Conservation (phyloP, 176 grass and related monocot species). For the Paspalum vaginatum region DNA sequence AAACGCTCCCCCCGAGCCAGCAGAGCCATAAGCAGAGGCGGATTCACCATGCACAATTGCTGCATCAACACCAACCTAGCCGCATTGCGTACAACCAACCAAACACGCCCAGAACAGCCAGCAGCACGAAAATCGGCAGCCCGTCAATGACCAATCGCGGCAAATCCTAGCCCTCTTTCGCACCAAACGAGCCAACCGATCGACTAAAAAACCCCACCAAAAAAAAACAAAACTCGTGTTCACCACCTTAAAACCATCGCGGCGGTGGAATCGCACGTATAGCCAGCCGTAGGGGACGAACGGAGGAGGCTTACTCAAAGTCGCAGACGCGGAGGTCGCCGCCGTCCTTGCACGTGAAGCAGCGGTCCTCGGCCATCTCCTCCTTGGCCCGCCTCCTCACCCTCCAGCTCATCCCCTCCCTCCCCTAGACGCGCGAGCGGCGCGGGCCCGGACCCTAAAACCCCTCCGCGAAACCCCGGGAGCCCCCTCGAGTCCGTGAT, state of each 20-base stretch:
- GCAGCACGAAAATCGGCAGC: background rate
- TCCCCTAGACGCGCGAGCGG: background rate
- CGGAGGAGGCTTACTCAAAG: conserved; percentile 47
- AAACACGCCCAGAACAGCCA: background rate
- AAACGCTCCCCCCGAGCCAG: background rate
- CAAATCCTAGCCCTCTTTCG: background rate
- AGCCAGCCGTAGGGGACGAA: background rate
- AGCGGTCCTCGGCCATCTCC: conserved; percentile 57
- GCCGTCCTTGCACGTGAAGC: conserved; percentile 85
- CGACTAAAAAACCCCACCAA: background rate
- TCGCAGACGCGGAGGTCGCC: conserved; percentile 64
- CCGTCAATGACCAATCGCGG: background rate
- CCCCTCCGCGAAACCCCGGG: background rate
- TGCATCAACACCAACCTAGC: background rate
- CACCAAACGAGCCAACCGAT: background rate
- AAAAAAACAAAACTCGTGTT: background rate
- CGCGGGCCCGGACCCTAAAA: background rate
- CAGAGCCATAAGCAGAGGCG: background rate
- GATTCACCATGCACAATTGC: background rate
- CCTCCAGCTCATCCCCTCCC: conserved; percentile 28
- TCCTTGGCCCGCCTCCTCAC: conserved; percentile 23
- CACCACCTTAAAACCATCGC: background rate
- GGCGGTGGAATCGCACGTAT: background rate
- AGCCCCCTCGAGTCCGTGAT: background rate
- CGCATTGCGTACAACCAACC: background rate